Conservation (phyloP, 768 basidiomycete genomes). For the Boletus barrowsii region DNA sequence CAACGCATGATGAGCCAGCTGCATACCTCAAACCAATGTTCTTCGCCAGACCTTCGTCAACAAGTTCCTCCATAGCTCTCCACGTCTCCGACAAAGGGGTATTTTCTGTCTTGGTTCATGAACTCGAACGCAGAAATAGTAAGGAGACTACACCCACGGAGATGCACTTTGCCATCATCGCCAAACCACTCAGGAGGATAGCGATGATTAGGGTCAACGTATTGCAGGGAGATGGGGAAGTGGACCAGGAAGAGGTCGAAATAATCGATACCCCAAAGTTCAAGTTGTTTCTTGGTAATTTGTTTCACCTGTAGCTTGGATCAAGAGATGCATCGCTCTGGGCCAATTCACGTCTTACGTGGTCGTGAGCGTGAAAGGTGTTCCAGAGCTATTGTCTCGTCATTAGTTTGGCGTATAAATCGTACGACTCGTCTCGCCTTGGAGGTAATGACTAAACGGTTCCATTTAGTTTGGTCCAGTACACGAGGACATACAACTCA, state of each 20-base stretch:
- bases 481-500: constrained; percentile 35
- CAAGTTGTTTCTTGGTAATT: constrained; percentile 61
- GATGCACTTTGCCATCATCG: constrained; percentile 65
- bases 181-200: constrained; percentile 85
- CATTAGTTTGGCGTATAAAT: constrained; percentile 5
- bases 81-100: constrained; percentile 81
- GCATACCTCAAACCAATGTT: constrained; percentile 75
- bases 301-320: constrained; percentile 45
- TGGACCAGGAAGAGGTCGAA: constrained; percentile 82
- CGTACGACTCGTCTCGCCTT: constrained; percentile 45
- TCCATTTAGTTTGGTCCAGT: neutral
- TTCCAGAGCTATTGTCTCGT: constrained; percentile 69
- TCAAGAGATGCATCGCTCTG: neutral
- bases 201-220: constrained; percentile 70
- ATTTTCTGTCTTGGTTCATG: constrained; percentile 41
- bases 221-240: constrained; percentile 80
- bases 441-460: constrained; percentile 67
- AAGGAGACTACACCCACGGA: constrained; percentile 42
- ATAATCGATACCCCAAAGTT: constrained; percentile 80
- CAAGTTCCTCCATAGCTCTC: constrained; percentile 76
- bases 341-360: constrained; percentile 40
- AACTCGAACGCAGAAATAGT: neutral
- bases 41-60: constrained; percentile 64
- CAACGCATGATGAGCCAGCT: neutral
- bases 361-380: constrained; percentile 79